Conservation (phyloP, 2,329 filamentous ascomycete species). For the Fusarium proliferatum region DNA sequence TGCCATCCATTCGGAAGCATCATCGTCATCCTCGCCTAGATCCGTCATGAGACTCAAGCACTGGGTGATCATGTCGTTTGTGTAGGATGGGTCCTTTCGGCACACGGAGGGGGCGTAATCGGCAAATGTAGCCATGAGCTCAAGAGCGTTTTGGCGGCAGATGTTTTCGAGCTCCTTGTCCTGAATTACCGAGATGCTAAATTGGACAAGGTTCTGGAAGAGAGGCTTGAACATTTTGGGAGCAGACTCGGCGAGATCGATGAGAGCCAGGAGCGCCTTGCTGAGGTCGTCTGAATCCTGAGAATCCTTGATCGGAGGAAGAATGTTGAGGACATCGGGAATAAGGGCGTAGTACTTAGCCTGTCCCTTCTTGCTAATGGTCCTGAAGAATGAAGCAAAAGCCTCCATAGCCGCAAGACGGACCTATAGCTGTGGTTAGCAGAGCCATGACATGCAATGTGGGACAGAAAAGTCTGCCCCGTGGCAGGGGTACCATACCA, state of each 20-base stretch:
- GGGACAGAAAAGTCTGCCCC: constrained; percentile 13
- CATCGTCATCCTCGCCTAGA: constrained; percentile 92
- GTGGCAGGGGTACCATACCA: constrained; percentile 61
- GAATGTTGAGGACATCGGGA: constrained; percentile 91
- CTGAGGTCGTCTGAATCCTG: constrained; percentile 92
- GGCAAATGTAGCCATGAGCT: constrained; percentile 97
- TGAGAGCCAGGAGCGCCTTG: constrained; percentile 88
- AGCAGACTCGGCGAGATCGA: constrained; percentile 92
- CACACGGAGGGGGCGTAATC: constrained; percentile 96
- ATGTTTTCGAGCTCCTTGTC: constrained; percentile 94
- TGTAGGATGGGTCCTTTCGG: constrained; percentile 92
- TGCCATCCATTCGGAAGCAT: constrained; percentile 91
- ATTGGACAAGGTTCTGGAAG: constrained; percentile 93
- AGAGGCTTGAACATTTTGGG: constrained; percentile 97
- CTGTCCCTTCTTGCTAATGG: constrained; percentile 87
- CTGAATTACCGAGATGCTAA: constrained; percentile 92
- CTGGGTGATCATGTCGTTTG: constrained; percentile 97
- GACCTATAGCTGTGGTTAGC: constrained; percentile 65
- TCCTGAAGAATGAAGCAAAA: constrained; percentile 95
- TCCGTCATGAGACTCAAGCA: constrained; percentile 99
- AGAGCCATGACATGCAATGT: constrained; percentile 6
- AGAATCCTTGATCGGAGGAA: constrained; percentile 92
- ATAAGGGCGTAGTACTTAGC: constrained; percentile 88
- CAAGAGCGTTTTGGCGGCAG: constrained; percentile 92
- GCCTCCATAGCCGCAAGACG: constrained; percentile 95